These are phyloP conservation scores for Pyricularia sp. DNA, from an alignment of 2,329 filamentous ascomycete genomes.

Conservation along the genomic window DNA sequence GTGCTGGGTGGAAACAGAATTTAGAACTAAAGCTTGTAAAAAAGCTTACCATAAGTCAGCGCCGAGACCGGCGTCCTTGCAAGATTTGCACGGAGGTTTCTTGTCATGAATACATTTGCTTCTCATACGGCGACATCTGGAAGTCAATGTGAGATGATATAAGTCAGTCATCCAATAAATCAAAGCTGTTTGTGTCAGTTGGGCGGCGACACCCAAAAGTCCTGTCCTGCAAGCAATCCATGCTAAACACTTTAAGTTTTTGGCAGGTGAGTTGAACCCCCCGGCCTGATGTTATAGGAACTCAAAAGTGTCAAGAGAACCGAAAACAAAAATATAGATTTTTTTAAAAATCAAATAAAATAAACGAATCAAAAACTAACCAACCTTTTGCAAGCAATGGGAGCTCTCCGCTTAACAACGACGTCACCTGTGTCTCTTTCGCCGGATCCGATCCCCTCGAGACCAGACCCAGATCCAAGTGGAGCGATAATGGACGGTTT, in stretches of 20 bases:
- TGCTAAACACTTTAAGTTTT: not conserved
- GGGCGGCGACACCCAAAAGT: not conserved
- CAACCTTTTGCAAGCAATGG: conserved; percentile 13
- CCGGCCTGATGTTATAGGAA: not conserved
- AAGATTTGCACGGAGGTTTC: conserved; percentile 33
- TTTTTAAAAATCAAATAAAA: not conserved
- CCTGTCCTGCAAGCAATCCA: not conserved
- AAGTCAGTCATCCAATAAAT: not conserved
- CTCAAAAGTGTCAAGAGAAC: not conserved
- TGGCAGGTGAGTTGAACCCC: not conserved
- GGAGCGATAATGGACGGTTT: conserved; percentile 1
- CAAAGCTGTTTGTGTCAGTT: not conserved
- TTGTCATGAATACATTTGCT: conserved; percentile 15
- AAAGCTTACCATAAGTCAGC: conserved; percentile 38
- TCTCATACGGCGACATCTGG: conserved; percentile 14
- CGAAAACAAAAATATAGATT: too few relatives aligned
- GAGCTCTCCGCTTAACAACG: conserved; percentile 13
- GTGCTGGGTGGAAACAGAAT: not conserved
- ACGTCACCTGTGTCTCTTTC: conserved; percentile 3
- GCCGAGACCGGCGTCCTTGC: conserved; percentile 36
- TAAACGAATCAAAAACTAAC: not conserved
- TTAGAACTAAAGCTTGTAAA: not conserved
- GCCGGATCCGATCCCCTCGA: not conserved
- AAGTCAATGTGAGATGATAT: not conserved
- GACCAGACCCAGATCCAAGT: not conserved